Evolutionary conservation across 2,329 filamentous ascomycete species (phyloP).

Genomic region (Hyphodiscus sp.): DNA sequence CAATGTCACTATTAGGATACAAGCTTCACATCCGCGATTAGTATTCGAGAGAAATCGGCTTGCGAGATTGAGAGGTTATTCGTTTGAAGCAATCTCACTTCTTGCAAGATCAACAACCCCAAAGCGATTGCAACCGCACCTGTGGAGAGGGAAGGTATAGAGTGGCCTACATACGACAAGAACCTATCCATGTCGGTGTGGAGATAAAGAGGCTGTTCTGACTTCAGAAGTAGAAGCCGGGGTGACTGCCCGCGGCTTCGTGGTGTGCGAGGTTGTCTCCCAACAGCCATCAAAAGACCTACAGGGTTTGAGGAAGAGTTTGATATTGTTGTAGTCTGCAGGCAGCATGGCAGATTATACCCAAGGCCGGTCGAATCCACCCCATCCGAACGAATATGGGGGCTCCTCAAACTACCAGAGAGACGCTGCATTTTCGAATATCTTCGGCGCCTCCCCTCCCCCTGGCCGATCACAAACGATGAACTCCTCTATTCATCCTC

Average conservation of each 20-base stretch:
- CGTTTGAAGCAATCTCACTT: conserved; percentile 11
- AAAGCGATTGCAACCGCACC: neutral
- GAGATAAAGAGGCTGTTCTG: conserved; percentile 14
- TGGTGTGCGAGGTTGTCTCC: conserved; percentile 12
- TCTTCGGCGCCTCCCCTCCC: conserved; percentile 83
- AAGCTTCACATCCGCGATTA: conserved; percentile 13
- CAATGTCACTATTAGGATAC: conserved; percentile 18
- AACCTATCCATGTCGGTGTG: conserved; percentile 20
- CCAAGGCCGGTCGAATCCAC: conserved; percentile 53
- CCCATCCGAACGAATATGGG: conserved; percentile 32
- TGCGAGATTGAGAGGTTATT: conserved; percentile 2
- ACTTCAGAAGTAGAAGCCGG: conserved; percentile 16
- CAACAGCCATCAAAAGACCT: conserved; percentile 5
- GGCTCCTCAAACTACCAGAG: conserved; percentile 59
- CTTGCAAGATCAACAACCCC: conserved; percentile 3
- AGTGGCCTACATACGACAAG: conserved; percentile 20
- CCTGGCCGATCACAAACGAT: conserved; percentile 92
- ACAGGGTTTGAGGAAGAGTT: conserved; percentile 1
- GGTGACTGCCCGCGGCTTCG: conserved; percentile 23
- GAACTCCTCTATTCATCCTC: conserved; percentile 66
- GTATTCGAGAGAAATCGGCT: conserved; percentile 7
- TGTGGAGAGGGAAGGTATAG: conserved; percentile 3
- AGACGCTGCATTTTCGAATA: conserved; percentile 93
- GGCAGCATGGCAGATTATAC: conserved; percentile 50
- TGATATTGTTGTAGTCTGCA: conserved; percentile 9